These are phyloP conservation scores for Camelina sativa DNA, from an alignment of 345 rosid species.

Conservation along the genomic window DNA sequence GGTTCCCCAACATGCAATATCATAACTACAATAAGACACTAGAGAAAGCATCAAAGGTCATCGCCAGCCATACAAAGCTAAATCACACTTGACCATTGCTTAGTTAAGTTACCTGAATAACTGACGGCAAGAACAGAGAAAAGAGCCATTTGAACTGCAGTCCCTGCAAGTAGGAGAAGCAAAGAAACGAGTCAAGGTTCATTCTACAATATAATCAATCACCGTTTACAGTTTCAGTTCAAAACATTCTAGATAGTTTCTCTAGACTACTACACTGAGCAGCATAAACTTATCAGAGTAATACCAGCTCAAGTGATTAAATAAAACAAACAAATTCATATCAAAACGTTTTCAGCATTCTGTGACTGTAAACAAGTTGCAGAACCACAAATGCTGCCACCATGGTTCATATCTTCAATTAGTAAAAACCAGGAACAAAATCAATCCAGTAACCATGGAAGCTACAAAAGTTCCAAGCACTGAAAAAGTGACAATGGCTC, in stretches of 20 bases:
- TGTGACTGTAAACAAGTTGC: too few species aligned
- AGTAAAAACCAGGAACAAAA: too few species aligned
- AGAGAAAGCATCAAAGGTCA: background rate
- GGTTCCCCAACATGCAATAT: slow-evolving; percentile 66
- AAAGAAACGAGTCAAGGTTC: slow-evolving; percentile 11
- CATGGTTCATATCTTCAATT: too few species aligned
- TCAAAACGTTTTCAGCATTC: too few species aligned
- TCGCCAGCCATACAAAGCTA: background rate
- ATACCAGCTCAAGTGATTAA: too few species aligned
- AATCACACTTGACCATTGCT: background rate
- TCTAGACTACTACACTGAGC: too few species aligned
- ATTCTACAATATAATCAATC: background rate
- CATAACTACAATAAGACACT: slow-evolving; percentile 51
- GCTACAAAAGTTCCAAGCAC: slow-evolving; percentile 87
- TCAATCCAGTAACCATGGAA: slow-evolving; percentile 77
- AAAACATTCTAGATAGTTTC: too few species aligned
- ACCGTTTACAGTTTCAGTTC: too few species aligned
- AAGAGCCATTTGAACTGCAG: slow-evolving; percentile 75
- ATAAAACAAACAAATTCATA: too few species aligned
- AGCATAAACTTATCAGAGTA: too few species aligned
- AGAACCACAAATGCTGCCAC: too few species aligned
- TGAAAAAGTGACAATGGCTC: slow-evolving; percentile 95
- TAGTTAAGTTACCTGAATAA: slow-evolving; percentile 65
- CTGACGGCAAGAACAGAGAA: slow-evolving; percentile 68
- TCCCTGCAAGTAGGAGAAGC: slow-evolving; percentile 58